phyloP scores from a whole-genome alignment of 495 filamentous ascomycete species.

The Collariella sp. region DNA sequence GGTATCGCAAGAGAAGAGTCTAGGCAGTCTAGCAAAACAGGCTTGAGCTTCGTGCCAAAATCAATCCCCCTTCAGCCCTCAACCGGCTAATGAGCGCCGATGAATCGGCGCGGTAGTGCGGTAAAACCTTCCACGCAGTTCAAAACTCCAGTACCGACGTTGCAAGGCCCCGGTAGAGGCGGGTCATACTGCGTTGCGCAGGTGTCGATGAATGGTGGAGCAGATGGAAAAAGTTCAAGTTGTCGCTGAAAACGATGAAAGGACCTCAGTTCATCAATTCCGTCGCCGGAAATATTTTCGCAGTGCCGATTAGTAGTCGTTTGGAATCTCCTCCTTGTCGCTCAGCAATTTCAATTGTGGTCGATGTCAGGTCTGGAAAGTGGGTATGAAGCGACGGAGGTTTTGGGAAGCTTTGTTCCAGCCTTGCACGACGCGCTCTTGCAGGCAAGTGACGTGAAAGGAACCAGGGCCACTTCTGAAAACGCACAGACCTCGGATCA shows the following conservation, averaged over 20 bases:
- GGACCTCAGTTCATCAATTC: slow-evolving; percentile 7
- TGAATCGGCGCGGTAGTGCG: not conserved
- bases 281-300: not conserved
- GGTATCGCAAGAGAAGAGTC: not conserved
- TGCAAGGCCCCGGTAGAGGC: not conserved
- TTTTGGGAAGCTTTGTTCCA: slow-evolving; percentile 5
- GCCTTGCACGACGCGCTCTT: slow-evolving; percentile 4
- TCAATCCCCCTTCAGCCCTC: not conserved
- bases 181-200: slow-evolving; percentile 21
- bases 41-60: not conserved
- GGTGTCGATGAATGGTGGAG: slow-evolving; percentile 1
- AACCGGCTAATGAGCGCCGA: not conserved
- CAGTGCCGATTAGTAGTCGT: not conserved
- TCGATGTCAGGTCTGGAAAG: not conserved
- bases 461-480: not conserved
- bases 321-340: not conserved
- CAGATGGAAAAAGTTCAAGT: slow-evolving; percentile 1
- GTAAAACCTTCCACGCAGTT: not conserved
- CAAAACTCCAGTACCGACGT: slow-evolving; percentile 5
- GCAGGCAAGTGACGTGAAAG: slow-evolving; percentile 15
- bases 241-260: not conserved
- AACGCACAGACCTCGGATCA: not conserved
- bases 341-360: not conserved
- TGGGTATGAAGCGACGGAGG: not conserved
- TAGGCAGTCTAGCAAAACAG: slow-evolving; percentile 8